Percentiles rank a stretch among this genome's conserved stretches.
Evolutionary conservation across 1,284 basidiomycete genomes (phyloP).

Genomic region (Apiotrichum akiyoshidainum): DNA sequence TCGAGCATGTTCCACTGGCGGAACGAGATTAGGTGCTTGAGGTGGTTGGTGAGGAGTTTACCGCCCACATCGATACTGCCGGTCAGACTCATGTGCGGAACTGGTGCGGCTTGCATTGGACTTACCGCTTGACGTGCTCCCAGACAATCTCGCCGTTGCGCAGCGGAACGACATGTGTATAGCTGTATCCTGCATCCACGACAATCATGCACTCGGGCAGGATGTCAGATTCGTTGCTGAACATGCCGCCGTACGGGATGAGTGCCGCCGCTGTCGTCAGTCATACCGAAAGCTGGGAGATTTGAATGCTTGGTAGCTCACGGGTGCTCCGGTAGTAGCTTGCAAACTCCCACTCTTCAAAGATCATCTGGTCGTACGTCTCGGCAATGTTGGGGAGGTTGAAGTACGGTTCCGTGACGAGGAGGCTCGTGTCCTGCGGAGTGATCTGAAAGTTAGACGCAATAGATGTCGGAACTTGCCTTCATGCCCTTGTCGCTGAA

Average conservation of each 20-base stretch:
- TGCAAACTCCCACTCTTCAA: constrained; percentile 91
- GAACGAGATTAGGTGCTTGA: constrained; percentile 89
- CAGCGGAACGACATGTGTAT: constrained; percentile 85
- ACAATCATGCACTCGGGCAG: constrained; percentile 74
- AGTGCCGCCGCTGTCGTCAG: constrained; percentile 65
- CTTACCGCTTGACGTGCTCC: constrained; percentile 73
- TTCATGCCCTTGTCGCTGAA: constrained; percentile 68
- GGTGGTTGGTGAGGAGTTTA: constrained; percentile 87
- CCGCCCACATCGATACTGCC: constrained; percentile 85
- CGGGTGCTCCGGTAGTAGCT: constrained; percentile 76
- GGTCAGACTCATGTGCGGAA: too few species aligned
- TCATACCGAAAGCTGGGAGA: neutral
- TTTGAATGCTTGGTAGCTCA: too few species aligned
- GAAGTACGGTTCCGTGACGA: constrained; percentile 91
- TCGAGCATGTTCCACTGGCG: constrained; percentile 99
- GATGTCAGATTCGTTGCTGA: constrained; percentile 54
- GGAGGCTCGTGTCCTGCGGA: constrained; percentile 65
- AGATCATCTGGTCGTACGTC: constrained; percentile 87
- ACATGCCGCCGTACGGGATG: constrained; percentile 67
- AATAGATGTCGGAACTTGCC: constrained; percentile 52
- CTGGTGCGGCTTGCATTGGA: neutral
- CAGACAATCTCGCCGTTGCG: constrained; percentile 69
- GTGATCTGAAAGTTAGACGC: constrained; percentile 58
- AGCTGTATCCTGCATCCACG: constrained; percentile 88
- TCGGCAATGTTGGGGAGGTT: constrained; percentile 87